Evolutionary conservation across 2,329 filamentous ascomycete species (phyloP).

Genomic region (Alternaria conjuncta): DNA sequence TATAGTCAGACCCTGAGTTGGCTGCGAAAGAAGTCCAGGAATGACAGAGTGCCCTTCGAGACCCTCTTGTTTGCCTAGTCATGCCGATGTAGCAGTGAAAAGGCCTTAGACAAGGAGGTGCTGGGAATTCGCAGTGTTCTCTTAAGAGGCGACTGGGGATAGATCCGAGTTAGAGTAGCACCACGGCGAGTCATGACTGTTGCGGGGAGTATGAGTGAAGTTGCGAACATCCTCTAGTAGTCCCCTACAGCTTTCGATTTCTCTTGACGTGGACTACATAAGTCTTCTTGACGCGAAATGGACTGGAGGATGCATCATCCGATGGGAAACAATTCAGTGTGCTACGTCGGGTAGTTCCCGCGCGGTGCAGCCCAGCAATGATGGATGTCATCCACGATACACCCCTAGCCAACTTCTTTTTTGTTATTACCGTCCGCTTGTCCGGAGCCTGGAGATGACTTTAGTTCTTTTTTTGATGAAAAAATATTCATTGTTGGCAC

Average conservation of each 20-base stretch:
- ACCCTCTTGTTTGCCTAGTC: background rate
- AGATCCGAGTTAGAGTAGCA: background rate
- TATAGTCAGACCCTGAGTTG: background rate
- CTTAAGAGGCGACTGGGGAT: background rate
- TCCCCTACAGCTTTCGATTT: background rate
- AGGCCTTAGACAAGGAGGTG: background rate
- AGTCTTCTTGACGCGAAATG: background rate
- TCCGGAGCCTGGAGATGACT: background rate
- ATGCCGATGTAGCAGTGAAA: background rate
- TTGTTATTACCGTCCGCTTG: background rate
- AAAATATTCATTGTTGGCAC: background rate
- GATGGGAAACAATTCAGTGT: background rate
- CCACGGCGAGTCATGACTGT: background rate
- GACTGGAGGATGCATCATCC: background rate
- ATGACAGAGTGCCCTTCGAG: background rate
- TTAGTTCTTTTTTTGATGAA: background rate
- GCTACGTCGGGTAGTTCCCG: background rate
- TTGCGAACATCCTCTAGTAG: background rate
- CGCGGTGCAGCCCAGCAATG: background rate
- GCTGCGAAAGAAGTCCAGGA: background rate
- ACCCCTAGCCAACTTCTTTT: background rate
- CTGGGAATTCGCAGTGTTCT: background rate
- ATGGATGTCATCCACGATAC: background rate
- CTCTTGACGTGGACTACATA: background rate
- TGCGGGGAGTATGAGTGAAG: background rate